Base-by-base conservation (phyloP, 139 green algal genomes). In the Chlamydomonas applanata region DNA sequence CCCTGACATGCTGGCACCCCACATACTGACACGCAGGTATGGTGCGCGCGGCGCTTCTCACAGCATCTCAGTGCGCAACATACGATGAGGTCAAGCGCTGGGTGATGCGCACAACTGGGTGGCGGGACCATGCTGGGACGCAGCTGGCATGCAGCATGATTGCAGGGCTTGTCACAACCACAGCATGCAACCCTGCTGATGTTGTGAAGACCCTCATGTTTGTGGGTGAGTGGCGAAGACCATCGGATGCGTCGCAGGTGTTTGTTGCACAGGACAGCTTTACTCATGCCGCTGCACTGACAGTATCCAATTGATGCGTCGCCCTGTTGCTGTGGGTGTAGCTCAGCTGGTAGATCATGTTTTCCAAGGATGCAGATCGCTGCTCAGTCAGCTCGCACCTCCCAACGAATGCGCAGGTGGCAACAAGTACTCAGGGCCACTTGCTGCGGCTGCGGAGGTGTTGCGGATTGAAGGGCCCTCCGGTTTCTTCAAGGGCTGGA, bases 121-220 rank as follows among this genome's bases (percentile, higher is more conserved):
- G 73, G 80, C 53, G 46, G 3, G 84, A 93, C 49, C 63, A 32
- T 19, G 4, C 74, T 1, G 34, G 14, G n/a, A 85, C 78, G 17
- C 82, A 91, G 22, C 25, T 90, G 30, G 77, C 70, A 4, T 72
- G 73, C n/a, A 80, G 68, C 44, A 76, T 87, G 79, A 22, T 90
- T 3, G 78, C 88, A 2, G 91, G 91, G 1, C n/a, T 93, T 1
- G 84, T 91, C 19, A 85, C 80, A 3, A 94, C 91, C 5, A 91
- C 86, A 11, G 85, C 81, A 3, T 92, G 88, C 1, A 88, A 89
- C 40, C 91, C 91, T 0, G 77, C 89, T 2, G 91, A 96, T 61
- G 85, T 94, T 4, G 62, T 96, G 46, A 88, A 90, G 44, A 88
- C 88, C 1, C 22, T 82, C 34, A 83, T 93, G 71, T 90, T 92